phyloP scores from a whole-genome alignment of 805 yeast species.

The Candida silvicultrix region DNA sequence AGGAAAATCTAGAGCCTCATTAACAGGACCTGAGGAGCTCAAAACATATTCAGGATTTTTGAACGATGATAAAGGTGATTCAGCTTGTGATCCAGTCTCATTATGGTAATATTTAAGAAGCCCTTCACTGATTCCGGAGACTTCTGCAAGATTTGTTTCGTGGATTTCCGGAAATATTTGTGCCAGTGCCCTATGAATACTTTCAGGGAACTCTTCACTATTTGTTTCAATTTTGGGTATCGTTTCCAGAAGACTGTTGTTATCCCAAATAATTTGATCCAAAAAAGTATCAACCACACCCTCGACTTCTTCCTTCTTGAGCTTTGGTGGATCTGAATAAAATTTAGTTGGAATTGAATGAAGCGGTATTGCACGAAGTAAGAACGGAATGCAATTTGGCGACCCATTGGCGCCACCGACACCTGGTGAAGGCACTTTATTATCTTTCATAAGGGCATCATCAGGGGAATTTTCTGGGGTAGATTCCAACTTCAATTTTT shows the following conservation, averaged over 20 bases:
- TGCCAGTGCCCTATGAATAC: constrained; percentile 19
- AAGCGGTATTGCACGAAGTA: constrained; percentile 57
- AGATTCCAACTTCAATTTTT: constrained; percentile 1
- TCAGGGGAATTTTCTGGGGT: background rate
- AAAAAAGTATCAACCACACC: constrained; percentile 25
- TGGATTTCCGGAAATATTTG: constrained; percentile 23
- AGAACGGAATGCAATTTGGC: constrained; percentile 63
- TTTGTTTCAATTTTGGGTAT: constrained; percentile 3
- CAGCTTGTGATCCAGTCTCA: constrained; percentile 4
- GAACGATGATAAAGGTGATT: constrained; percentile 15
- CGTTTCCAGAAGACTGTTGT: constrained; percentile 10
- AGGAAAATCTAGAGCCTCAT: background rate
- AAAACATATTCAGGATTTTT: constrained; percentile 10
- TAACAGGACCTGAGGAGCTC: constrained; percentile 1
- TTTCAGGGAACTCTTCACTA: constrained; percentile 9
- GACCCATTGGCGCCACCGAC: constrained; percentile 19
- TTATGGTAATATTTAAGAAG: background rate
- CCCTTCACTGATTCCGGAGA: constrained; percentile 7
- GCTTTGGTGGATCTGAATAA: constrained; percentile 29
- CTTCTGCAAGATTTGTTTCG: constrained; percentile 13
- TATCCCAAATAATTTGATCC: constrained; percentile 21
- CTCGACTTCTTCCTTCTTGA: constrained; percentile 16
- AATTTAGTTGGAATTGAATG: constrained; percentile 54
- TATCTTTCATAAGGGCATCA: constrained; percentile 4
- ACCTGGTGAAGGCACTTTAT: constrained; percentile 27